Evolutionary conservation across 2,329 filamentous ascomycete genomes (phyloP), one percentile per base, ranked within the genome.

Genomic region (Parascedosporium putredinis): DNA sequence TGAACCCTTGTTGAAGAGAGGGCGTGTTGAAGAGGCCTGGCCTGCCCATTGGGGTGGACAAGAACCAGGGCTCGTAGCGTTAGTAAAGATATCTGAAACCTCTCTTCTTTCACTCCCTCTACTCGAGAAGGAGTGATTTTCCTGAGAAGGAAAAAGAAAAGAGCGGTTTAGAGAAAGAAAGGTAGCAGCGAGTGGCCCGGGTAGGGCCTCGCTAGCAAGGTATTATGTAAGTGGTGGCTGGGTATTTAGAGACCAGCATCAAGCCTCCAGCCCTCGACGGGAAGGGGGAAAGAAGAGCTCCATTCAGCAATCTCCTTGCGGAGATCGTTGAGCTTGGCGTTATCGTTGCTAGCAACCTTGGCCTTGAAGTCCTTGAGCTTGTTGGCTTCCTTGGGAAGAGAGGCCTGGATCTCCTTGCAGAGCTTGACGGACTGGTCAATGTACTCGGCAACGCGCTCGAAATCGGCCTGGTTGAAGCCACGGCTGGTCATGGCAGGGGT

Each of bases 291-390:
- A 58, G 79, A 81, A 65, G 77, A 78, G 64, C 87, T 88, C 91
- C 91, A 98, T 45, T 72, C 72, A 44, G 88, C 76, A 66, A 98
- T 89, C 78, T 97, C 91, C 74, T 88, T 85, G 75, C 83, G 86
- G 66, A 95, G 78, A 58, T 77, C 79, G 66, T 86, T 83, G 71
- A 98, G 91, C 75, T 90, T 86, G 54, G 79, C 70, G 45, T 95
- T 76, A 63, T 84, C 79, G 56, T 88, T 90, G 58, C 76, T 73
- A 52, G 86, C 80, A 54, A 95, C 88, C 79, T 88, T 91, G 66
- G 81, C 83, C 79, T 91, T 94, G 85, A 98, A 97, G 77, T 98
- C 93, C 83, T 97, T 97, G 69, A 95, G 87, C 83, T 94, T 96
- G 83, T 97, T 98, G 63, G 88, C 88, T 70, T 93, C 86, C 82